Base-by-base conservation (phyloP, 345 rosid species). In the Mangifera indica region DNA sequence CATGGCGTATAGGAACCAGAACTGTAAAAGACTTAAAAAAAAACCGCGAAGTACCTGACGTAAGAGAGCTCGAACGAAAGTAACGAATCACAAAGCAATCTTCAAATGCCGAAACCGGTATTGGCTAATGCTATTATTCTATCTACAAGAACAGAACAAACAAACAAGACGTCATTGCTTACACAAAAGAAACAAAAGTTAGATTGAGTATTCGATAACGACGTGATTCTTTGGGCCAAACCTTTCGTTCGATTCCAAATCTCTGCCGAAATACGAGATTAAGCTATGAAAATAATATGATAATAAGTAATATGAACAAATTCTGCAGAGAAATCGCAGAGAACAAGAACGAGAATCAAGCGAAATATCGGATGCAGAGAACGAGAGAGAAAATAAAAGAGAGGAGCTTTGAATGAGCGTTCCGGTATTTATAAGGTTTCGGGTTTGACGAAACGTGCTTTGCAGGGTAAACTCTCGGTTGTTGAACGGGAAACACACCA, bases 261-360 rank as follows among this genome's bases (percentile, higher is more conserved):
- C 10, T 25, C 55, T 24, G 14, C 22, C 49, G 42, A 24, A 52
- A 46, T 52, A 29, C 4, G 11, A 29, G 32, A 29, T 37, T 15
- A 14, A 14, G 34, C 12, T 11, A 63, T 24, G 14, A 46, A 64
- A 10, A 46, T 46, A 46, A 45, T 34, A 3, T 44, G 12, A 22
- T 13, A 12, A 10, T 4, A 10, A 14, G 20, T 4, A n/a, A 14
- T n/a, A n/a, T 13, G 69, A 21, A 49, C 40, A 54, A 48, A 51
- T 51, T 55, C 72, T 6, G 61, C 55, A 42, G 46, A 75, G 52
- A 67, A 78, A 77, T 77, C 72, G 77, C 72, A 63, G 79, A 72
- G 78, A 72, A 44, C 79, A 21, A 78, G 80, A 70, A 57, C 74
- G 74, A 70, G 79, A 80, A 81, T 52, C 81, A 44, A 79, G 79